These are phyloP conservation scores for Daldinia eschscholtzii DNA, from an alignment of 2,329 filamentous ascomycete genomes.

Conservation along the genomic window DNA sequence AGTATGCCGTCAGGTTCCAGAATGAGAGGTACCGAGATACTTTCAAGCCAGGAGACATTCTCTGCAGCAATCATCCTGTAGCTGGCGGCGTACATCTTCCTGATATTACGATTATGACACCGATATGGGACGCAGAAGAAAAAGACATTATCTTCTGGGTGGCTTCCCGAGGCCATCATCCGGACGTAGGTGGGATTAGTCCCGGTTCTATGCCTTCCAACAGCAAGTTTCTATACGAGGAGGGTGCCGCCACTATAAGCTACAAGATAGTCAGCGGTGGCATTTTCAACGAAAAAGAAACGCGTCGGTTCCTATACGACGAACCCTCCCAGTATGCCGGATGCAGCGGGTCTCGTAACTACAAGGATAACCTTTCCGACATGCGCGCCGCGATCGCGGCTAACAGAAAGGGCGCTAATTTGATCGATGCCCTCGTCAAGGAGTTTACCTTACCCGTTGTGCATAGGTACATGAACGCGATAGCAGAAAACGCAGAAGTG, in stretches of 20 bases:
- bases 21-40: conserved; percentile 78
- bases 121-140: conserved; percentile 75
- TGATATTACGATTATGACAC: conserved; percentile 84
- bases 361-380: conserved; percentile 82
- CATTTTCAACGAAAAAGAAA: conserved; percentile 79
- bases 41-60: conserved; percentile 73
- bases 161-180: conserved; percentile 83
- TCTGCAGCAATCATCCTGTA: conserved; percentile 63
- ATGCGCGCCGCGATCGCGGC: conserved; percentile 82
- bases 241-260: conserved; percentile 70
- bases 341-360: conserved; percentile 78
- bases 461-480: conserved; percentile 71
- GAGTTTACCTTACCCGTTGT: conserved; percentile 61
- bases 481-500: conserved; percentile 10
- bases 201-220: conserved; percentile 81
- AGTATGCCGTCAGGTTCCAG: conserved; percentile 10
- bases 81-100: conserved; percentile 85
- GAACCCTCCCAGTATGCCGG: conserved; percentile 78
- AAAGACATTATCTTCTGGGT: conserved; percentile 84
- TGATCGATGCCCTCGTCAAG: conserved; percentile 67
- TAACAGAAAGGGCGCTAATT: conserved; percentile 81
- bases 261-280: conserved; percentile 78
- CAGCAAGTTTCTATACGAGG: conserved; percentile 64
- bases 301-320: conserved; percentile 71
- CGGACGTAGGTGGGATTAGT: conserved; percentile 81